These are phyloP conservation scores for Vinca minor DNA, from an alignment of 257 asterid genomes.

Conservation along the genomic window DNA sequence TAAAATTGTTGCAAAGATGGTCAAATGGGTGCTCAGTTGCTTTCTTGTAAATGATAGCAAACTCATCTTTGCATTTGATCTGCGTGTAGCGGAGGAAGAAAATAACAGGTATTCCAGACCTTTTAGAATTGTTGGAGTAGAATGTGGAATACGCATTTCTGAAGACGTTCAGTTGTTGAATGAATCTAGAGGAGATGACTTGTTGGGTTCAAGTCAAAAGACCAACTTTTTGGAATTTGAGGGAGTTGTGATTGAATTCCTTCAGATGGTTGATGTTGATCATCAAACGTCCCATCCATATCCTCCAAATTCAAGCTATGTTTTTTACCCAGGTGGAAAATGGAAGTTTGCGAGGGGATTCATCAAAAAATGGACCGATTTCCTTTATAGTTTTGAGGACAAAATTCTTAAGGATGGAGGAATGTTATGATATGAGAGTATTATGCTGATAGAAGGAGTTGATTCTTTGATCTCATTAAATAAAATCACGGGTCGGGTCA, in stretches of 20 bases:
- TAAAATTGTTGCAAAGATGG: slow-evolving; percentile 89
- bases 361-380: too few species aligned
- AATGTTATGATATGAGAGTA: too few species aligned
- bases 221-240: slow-evolving; percentile 64
- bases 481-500: too few species aligned
- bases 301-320: slow-evolving; percentile 32
- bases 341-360: too few species aligned
- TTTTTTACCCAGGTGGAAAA: too few species aligned
- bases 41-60: slow-evolving; percentile 67
- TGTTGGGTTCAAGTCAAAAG: slow-evolving; percentile 70
- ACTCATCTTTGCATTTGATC: slow-evolving; percentile 82
- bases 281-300: slow-evolving; percentile 31
- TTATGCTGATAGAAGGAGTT: too few species aligned
- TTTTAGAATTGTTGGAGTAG: slow-evolving; percentile 67
- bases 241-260: slow-evolving; percentile 78
- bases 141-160: slow-evolving; percentile 72
- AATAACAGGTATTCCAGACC: slow-evolving; percentile 41
- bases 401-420: too few species aligned
- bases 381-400: too few species aligned
- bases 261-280: slow-evolving; percentile 46
- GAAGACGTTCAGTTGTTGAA: slow-evolving; percentile 50
- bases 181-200: slow-evolving; percentile 30
- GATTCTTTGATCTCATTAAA: too few species aligned
- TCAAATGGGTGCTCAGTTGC: slow-evolving; percentile 83
- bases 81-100: slow-evolving; percentile 43